phyloP scores from a whole-genome alignment of 306 rosid genomes.

The Citrullus colocynthis region DNA sequence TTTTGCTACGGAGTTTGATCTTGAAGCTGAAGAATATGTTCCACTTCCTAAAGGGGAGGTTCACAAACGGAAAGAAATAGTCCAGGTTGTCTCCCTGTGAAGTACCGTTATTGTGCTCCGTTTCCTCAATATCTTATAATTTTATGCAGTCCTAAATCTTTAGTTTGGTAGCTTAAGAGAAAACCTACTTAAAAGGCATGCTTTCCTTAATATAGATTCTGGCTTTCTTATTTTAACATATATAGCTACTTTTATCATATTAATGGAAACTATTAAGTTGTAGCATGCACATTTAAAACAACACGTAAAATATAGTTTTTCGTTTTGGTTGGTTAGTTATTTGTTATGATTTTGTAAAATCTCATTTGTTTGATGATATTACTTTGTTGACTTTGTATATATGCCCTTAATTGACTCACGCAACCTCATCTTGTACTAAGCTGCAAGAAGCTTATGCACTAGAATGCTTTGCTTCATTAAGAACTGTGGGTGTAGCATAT shows the following conservation, averaged over 20 bases:
- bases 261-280: background rate
- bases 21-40: slow-evolving; percentile 96
- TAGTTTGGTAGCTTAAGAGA: background rate
- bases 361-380: background rate
- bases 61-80: slow-evolving; percentile 93
- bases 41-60: slow-evolving; percentile 99
- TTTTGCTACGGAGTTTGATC: slow-evolving; percentile 94
- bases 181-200: background rate
- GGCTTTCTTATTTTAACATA: background rate
- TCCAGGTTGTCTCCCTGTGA: slow-evolving; percentile 53
- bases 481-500: background rate
- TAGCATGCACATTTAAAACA: background rate
- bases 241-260: background rate
- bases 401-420: background rate
- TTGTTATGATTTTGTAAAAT: background rate
- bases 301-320: background rate
- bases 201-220: background rate
- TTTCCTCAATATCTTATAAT: background rate
- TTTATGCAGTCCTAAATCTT: background rate
- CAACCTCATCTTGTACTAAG: background rate
- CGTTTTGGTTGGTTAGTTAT: background rate
- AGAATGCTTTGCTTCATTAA: background rate
- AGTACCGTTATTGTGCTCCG: slow-evolving; percentile 1
- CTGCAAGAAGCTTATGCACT: background rate
- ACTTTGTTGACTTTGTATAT: background rate